These are phyloP conservation scores for Immersiella caudata DNA, from an alignment of 495 filamentous ascomycete species.

Conservation along the genomic window DNA sequence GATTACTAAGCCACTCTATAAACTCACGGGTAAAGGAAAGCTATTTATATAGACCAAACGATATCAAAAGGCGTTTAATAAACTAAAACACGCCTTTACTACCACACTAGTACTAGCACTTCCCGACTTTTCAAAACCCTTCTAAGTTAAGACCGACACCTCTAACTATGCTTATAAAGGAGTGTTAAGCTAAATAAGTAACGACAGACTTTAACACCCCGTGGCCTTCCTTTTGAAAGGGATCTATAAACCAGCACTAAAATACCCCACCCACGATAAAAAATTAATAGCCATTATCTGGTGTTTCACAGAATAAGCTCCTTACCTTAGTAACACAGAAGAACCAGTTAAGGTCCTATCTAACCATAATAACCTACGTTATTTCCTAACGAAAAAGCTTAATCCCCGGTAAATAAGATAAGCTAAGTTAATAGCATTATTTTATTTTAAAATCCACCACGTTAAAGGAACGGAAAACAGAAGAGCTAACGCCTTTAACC, in stretches of 20 bases:
- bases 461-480: background rate
- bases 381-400: background rate
- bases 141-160: background rate
- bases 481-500: background rate
- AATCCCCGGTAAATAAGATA: background rate
- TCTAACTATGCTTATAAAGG: background rate
- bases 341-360: background rate
- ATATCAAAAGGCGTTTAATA: background rate
- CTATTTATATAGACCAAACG: background rate
- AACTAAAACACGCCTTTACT: background rate
- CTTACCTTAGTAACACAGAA: background rate
- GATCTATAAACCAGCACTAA: constrained; percentile 12
- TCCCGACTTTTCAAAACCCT: background rate
- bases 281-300: constrained; percentile 16
- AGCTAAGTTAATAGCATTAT: background rate
- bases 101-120: background rate
- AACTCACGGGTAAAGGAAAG: background rate
- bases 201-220: background rate
- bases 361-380: background rate
- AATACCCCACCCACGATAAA: constrained; percentile 34
- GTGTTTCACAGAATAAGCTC: constrained; percentile 12
- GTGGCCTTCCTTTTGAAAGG: constrained; percentile 23
- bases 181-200: background rate
- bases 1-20: background rate
- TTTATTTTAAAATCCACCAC: background rate